Percentiles rank a stretch among this genome's conserved stretches.
These are phyloP conservation scores for Juglanconis juglandina DNA, from an alignment of 2,329 filamentous ascomycete species.

Conservation along the genomic window DNA sequence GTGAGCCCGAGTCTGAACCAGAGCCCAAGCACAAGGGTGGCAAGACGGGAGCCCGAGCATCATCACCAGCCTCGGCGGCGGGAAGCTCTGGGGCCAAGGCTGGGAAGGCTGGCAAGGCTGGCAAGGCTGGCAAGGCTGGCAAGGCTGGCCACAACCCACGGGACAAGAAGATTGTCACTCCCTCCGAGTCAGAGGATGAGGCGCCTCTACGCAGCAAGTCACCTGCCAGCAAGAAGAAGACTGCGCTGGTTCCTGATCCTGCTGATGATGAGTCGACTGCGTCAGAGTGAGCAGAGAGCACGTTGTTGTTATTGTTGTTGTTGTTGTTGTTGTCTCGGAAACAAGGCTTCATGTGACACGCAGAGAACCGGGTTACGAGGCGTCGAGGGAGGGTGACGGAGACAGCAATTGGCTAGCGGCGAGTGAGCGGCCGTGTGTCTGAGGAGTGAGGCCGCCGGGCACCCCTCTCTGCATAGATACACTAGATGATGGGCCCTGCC, in stretches of 20 bases:
- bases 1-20: constrained; percentile 7
- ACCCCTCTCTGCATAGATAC: too few relatives aligned
- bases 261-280: constrained; percentile 13
- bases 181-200: constrained; percentile 1
- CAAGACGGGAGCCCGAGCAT: not conserved
- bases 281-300: constrained; percentile 1
- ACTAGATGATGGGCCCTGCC: too few relatives aligned
- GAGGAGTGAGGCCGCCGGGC: too few relatives aligned
- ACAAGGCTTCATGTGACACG: too few relatives aligned
- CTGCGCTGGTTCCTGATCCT: constrained; percentile 1
- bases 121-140: not conserved
- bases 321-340: too few relatives aligned
- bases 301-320: too few relatives aligned
- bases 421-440: too few relatives aligned
- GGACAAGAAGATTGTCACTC: not conserved
- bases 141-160: constrained; percentile 4
- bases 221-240: not conserved
- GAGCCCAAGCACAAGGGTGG: not conserved
- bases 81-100: not conserved
- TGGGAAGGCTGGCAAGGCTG: not conserved
- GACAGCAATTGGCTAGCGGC: too few relatives aligned
- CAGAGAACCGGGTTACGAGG: too few relatives aligned
- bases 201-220: not conserved
- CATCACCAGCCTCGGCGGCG: constrained; percentile 1
- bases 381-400: too few relatives aligned